phyloP scores from a whole-genome alignment of 2,329 filamentous ascomycete genomes.

The Ophiostoma novo-ulmi region DNA sequence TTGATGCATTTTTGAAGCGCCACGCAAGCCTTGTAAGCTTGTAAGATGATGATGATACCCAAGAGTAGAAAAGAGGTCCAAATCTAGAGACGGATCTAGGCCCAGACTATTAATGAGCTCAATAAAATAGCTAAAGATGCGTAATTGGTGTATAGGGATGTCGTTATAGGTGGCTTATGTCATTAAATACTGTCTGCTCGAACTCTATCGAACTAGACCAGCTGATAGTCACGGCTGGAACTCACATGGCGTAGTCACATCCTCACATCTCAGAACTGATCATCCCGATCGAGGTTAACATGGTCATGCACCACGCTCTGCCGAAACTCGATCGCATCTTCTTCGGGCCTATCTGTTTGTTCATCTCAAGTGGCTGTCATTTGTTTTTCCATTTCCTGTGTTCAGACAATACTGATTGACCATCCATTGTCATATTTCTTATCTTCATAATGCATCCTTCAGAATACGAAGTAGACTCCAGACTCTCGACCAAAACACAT shows the following conservation, averaged over 20 bases:
- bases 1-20: constrained; percentile 20
- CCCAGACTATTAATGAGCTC: background rate
- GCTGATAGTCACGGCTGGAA: too few relatives aligned
- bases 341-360: background rate
- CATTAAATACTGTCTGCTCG: too few relatives aligned
- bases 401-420: background rate
- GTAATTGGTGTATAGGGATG: background rate
- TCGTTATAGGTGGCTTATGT: background rate
- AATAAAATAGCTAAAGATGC: background rate
- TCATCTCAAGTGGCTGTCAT: background rate
- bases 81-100: background rate
- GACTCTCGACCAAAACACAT: background rate
- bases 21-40: constrained; percentile 22
- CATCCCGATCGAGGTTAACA: too few relatives aligned
- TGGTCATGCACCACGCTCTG: background rate
- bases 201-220: too few relatives aligned
- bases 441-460: background rate
- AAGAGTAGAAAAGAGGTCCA: background rate
- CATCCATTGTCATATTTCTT: background rate
- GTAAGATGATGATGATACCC: background rate
- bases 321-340: background rate
- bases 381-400: background rate
- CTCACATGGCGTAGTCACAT: background rate
- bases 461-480: background rate
- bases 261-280: background rate